Evolutionary conservation across 495 filamentous ascomycete species (phyloP), one percentile per base, ranked within the genome.

Genomic region (Cercophora newfieldiana): DNA sequence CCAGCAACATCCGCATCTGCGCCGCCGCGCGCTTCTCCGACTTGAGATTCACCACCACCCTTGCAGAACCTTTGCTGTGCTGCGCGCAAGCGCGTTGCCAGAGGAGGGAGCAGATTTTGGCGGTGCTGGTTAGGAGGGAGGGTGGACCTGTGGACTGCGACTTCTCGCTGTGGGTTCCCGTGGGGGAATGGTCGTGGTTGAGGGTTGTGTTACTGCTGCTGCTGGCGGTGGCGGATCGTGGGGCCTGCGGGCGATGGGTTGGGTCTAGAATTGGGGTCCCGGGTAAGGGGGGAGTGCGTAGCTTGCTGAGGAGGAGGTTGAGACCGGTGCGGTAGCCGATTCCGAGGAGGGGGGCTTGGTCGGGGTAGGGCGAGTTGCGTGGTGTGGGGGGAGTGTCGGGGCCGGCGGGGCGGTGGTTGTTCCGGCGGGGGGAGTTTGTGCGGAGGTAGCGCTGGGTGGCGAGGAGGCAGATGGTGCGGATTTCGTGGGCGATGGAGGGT

Each of bases 91-190:
- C 63, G 1, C 64, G 59, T 1, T 63, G 30, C 73, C 71, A 77
- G 4, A 74, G 44, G 68, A 74, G 68, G 64, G 55, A 59, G 68
- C 72, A 74, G 58, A 77, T 75, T 59, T 50, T 65, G 54, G 62
- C 71, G 14, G 62, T 53, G 73, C 75, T 77, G 24, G 61, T 61
- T 33, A 75, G 71, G 12, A 77, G 71, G 10, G 68, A 49, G 2
- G 37, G 18, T 5, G 37, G 10, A 14, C 37, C 12, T 2, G 19
- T 14, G 50, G n/a, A 7, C n/a, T n/a, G n/a, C n/a, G n/a, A n/a
- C n/a, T 37, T 25, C 30, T 29, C n/a, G 57, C 6, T 60, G 19
- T 19, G 33, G 56, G 33, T 37, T 14, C 12, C 37, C 18, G 12
- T 29, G 30, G 10, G 10, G 19, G 24, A 6, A 26, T 55, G 10